Evolutionary conservation across 495 filamentous ascomycete species (phyloP), one percentile per base, ranked within the genome.

Genomic region (Diplogelasinospora grovesii): DNA sequence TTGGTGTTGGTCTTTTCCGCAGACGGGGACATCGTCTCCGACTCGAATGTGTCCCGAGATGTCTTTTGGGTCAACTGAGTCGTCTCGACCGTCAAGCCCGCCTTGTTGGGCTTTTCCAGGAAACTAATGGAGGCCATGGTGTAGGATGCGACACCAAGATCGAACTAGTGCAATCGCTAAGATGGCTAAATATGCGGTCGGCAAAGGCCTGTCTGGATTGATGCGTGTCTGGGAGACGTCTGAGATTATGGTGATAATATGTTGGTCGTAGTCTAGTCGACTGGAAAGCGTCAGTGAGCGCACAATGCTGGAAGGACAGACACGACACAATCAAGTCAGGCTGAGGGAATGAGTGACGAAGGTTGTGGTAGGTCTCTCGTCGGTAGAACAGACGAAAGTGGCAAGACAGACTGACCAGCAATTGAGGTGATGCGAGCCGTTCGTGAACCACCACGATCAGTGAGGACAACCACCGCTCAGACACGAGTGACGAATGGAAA

Each of bases 21-120:
- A 2, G 52, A 25, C n/a, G 50, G 39, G 11, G 54, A 49, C 20
- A 60, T 44, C 14, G 29, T 26, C 22, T 53, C 54, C 4, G 57
- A 49, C n/a, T 39, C 27, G 29, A 61, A 43, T 4, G 54, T 50
- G 22, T 59, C 54, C 21, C 55, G 47, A 1, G 59, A 59, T 4
- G 50, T 15, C 26, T 63, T 56, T 36, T 44, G 25, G 16, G 43
- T 9, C 33, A 49, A 18, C 33, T 40, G 35, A 19, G 46, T 45
- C n/a, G 37, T 63, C 26, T 56, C 50, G 16, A 68, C 39, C 22
- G 45, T 54, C 45, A 68, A 40, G 21, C 52, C 52, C n/a, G 43
- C 40, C 50, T 60, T 59, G 34, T 45, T 38, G 11, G 46, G 36
- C 39, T 51, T 57, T 27, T 60, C 51, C 3, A 47, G 28, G 25